These are phyloP conservation scores for Epichloe hybrida DNA, from an alignment of 2,329 filamentous ascomycete species.

Conservation along the genomic window DNA sequence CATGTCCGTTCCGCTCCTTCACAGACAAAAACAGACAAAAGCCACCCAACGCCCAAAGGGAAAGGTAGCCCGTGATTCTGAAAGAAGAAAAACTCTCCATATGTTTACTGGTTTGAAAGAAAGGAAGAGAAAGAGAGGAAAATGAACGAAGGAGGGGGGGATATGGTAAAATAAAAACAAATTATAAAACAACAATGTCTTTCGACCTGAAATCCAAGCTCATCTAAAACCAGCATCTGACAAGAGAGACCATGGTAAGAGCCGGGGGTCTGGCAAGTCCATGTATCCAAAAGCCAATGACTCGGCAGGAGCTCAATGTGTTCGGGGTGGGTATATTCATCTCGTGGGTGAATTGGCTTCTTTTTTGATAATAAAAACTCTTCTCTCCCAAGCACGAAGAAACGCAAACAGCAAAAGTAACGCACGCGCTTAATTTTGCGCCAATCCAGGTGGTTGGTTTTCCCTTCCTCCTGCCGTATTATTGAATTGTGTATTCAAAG, in stretches of 20 bases:
- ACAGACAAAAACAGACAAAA: not conserved
- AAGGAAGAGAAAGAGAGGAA: not conserved
- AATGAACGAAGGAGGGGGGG: not conserved
- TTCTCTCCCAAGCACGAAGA: not conserved
- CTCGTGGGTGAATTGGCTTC: not conserved
- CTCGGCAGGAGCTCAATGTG: constrained; percentile 4
- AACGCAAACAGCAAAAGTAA: not conserved
- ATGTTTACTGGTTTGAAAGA: not conserved
- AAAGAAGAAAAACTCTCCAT: not conserved
- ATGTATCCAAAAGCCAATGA: not conserved
- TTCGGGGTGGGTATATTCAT: constrained; percentile 5
- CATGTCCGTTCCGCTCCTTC: not conserved
- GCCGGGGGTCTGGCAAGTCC: not conserved
- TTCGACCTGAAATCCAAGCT: constrained; percentile 2
- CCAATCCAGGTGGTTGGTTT: not conserved
- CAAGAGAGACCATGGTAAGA: not conserved
- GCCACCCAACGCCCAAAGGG: constrained; percentile 2
- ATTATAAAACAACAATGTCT: constrained; percentile 1
- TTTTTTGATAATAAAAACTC: not conserved
- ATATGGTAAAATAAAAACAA: not conserved
- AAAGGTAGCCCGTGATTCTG: not conserved
- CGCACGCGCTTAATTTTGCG: not conserved
- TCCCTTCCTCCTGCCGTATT: not conserved
- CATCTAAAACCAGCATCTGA: not conserved
- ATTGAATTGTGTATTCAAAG: not conserved